Base-by-base conservation (phyloP, 2,329 filamentous ascomycete genomes). In the Thelonectria discophora region DNA sequence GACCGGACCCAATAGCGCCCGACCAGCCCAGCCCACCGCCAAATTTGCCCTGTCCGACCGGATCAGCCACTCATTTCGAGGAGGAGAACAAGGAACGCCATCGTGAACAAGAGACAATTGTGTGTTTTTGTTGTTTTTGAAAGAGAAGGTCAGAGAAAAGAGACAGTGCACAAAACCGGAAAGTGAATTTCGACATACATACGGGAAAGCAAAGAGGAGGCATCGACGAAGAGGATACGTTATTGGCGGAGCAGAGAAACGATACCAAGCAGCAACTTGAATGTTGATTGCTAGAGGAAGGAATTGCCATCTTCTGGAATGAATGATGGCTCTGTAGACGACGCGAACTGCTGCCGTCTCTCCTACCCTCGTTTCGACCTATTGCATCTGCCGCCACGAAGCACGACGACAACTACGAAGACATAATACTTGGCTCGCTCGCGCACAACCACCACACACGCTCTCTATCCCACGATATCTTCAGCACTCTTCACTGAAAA, bases 1-100 rank as follows among this genome's bases (percentile, higher is more conserved):
- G 53, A 61, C 49, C 45, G 48, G 60, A 55, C 30, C 57, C 50
- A 55, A 54, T 45, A 52, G 47, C 37, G 34, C 37, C 45, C 53
- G 48, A 55, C 47, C 60, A 55, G 48, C 55, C 51, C 55, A 63
- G 39, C 57, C 64, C 50, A 30, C 62, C 54, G 56, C 51, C 60
- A 59, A 67, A 64, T 40, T 37, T 46, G 53, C 59, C 60, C 63
- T 60, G 63, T 51, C 65, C 48, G 51, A 58, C 62, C 40, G 62
- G 58, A 30, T 60, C 56, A 58, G 43, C 51, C 54, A 63, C 64
- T 65, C 62, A 58, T 64, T 62, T 55, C 47, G 43, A 55, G 49
- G 48, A 52, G 24, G 40, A 34, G 13, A 47, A 52, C 20, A 50
- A 45, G 51, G 46, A 45, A 48, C 51, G 52, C 40, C 30, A 47